These are phyloP conservation scores for Suhomyces bolitotheri DNA, from an alignment of 1,139 yeast species.

Conservation along the genomic window DNA sequence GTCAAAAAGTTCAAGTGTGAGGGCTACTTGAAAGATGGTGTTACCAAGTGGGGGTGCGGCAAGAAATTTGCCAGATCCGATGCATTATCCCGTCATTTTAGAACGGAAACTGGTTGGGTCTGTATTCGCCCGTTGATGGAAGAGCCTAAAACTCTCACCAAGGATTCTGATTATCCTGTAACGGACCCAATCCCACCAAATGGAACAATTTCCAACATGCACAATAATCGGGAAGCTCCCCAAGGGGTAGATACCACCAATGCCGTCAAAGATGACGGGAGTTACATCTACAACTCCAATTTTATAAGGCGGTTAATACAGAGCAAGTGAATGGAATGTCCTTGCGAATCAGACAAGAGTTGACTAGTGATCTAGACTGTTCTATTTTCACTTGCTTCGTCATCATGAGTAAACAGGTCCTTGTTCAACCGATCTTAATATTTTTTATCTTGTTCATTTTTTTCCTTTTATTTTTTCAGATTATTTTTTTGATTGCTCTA, in stretches of 20 bases:
- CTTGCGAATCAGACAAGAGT: too few species aligned
- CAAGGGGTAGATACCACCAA: constrained; percentile 1
- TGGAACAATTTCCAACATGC: neutral
- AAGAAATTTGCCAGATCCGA: constrained; percentile 58
- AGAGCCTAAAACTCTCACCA: constrained; percentile 35
- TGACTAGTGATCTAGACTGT: too few species aligned
- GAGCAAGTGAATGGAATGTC: constrained; percentile 7
- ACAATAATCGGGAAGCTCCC: constrained; percentile 2
- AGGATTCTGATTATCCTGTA: constrained; percentile 12
- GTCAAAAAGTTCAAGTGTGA: constrained; percentile 57
- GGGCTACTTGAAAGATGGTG: constrained; percentile 52
- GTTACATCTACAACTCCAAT: constrained; percentile 11
- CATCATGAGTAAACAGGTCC: too few species aligned
- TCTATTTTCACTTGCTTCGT: too few species aligned
- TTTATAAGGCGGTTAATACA: constrained; percentile 11
- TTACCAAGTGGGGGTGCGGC: constrained; percentile 60
- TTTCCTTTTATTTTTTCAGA: too few species aligned
- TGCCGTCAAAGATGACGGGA: constrained; percentile 5
- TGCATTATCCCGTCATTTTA: constrained; percentile 57
- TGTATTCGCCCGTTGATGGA: constrained; percentile 58
- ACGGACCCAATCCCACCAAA: constrained; percentile 3
- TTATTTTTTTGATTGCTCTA: too few species aligned
- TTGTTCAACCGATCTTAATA: too few species aligned
- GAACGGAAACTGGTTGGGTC: constrained; percentile 60
- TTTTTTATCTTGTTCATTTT: too few species aligned